phyloP scores from a whole-genome alignment of 2,329 filamentous ascomycete species.

The Claviceps humidiphila region DNA sequence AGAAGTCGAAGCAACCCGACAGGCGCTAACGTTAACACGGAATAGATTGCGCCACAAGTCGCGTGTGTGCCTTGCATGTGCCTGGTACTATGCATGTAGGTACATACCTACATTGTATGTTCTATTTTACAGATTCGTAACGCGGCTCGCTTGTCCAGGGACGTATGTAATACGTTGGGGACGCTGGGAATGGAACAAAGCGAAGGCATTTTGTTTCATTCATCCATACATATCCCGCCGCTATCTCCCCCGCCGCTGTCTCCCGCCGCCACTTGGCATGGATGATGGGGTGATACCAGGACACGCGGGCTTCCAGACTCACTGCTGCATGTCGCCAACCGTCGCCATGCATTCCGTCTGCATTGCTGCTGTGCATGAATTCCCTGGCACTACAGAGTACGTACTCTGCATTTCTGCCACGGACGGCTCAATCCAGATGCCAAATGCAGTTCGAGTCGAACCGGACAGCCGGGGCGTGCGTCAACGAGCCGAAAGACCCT shows the following conservation, averaged over 20 bases:
- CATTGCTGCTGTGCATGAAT: background rate
- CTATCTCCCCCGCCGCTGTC: too few species aligned
- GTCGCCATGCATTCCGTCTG: background rate
- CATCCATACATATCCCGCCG: too few species aligned
- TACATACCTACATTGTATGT: too few species aligned
- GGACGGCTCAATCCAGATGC: background rate
- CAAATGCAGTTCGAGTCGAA: background rate
- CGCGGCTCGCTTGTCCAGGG: too few species aligned
- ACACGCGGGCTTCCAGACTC: background rate
- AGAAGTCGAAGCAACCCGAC: too few species aligned
- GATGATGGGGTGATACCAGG: background rate
- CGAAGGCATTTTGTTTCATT: background rate
- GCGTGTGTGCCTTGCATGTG: too few species aligned
- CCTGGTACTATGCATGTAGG: too few species aligned
- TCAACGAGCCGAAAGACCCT: background rate
- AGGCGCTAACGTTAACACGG: too few species aligned
- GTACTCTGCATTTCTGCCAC: background rate
- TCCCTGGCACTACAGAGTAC: background rate
- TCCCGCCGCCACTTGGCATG: background rate
- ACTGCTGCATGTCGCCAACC: background rate
- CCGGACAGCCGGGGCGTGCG: background rate
- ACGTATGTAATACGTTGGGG: too few species aligned
- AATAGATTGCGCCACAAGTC: too few species aligned
- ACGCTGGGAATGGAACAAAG: too few species aligned
- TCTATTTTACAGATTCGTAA: too few species aligned